Evolutionary conservation across 352 stramenopile genomes (phyloP).

Genomic region (Pythium vanterpoolii): DNA sequence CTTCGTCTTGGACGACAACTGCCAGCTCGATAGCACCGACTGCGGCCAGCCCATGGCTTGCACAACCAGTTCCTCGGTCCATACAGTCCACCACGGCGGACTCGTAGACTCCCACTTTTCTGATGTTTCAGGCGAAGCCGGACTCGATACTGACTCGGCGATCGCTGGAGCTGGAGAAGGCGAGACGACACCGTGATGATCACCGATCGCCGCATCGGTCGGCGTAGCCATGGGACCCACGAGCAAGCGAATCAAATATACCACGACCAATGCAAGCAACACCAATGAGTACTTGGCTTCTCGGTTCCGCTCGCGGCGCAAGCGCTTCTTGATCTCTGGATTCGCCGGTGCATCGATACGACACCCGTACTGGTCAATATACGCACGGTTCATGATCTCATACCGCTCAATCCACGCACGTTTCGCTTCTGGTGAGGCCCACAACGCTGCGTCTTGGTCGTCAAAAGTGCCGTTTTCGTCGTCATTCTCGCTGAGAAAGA

Average conservation of each 20-base stretch:
- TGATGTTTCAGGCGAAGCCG: not conserved
- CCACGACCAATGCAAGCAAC: slow-evolving; percentile 28
- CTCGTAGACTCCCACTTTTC: not conserved
- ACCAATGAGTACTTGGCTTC: slow-evolving; percentile 30
- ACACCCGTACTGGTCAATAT: slow-evolving; percentile 35
- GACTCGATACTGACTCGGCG: not conserved
- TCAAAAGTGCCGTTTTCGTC: slow-evolving; percentile 32
- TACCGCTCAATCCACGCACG: slow-evolving; percentile 30
- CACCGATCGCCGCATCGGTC: not conserved
- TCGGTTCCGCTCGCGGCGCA: slow-evolving; percentile 21
- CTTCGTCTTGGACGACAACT: not conserved
- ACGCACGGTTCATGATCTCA: slow-evolving; percentile 23
- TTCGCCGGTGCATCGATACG: slow-evolving; percentile 35
- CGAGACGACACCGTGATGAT: no score
- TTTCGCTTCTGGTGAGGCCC: slow-evolving; percentile 27
- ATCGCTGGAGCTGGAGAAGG: not conserved
- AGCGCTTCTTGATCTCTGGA: slow-evolving; percentile 27
- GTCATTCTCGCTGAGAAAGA: slow-evolving; percentile 14
- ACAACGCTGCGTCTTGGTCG: slow-evolving; percentile 31
- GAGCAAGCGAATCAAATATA: slow-evolving; percentile 31
- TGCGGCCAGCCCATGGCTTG: slow-evolving; percentile 3
- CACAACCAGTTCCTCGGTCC: slow-evolving; percentile 15
- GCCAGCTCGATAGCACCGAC: not conserved
- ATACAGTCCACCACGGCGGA: slow-evolving; percentile 15
- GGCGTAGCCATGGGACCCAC: not conserved